These are phyloP conservation scores for Blastobotrys serpentis DNA, from an alignment of 1,139 yeast genomes.

Conservation along the genomic window DNA sequence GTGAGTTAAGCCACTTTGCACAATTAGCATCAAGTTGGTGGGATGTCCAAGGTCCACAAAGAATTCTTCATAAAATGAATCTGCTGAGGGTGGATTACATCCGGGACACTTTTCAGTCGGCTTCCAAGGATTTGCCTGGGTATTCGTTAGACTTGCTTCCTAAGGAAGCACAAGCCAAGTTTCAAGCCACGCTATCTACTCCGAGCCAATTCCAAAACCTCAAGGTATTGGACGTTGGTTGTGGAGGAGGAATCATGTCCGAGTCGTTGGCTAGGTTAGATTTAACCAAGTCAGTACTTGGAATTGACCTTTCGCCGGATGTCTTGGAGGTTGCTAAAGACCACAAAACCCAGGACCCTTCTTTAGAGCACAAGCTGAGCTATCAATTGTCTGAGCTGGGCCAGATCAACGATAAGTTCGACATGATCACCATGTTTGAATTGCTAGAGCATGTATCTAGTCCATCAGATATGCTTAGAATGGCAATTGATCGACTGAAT, in stretches of 20 bases:
- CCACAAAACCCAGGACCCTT: constrained; percentile 69
- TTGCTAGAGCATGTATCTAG: constrained; percentile 90
- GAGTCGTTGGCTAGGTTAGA: constrained; percentile 79
- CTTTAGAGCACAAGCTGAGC: constrained; percentile 49
- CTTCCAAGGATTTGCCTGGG: constrained; percentile 55
- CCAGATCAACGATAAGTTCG: constrained; percentile 49
- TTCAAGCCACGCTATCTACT: constrained; percentile 47
- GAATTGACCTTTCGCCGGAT: constrained; percentile 81
- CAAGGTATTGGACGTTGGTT: constrained; percentile 81
- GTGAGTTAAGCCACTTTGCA: constrained; percentile 78
- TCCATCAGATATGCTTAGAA: constrained; percentile 69
- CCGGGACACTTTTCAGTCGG: constrained; percentile 52
- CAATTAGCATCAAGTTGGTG: constrained; percentile 91
- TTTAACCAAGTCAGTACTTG: constrained; percentile 58
- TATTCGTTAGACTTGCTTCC: constrained; percentile 71
- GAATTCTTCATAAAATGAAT: constrained; percentile 94
- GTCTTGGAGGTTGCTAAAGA: constrained; percentile 75
- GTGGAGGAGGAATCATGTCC: constrained; percentile 93
- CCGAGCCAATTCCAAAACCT: constrained; percentile 42
- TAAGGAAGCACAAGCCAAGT: constrained; percentile 47
- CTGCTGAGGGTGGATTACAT: constrained; percentile 84
- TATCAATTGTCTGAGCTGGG: constrained; percentile 67
- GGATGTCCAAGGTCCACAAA: constrained; percentile 91
- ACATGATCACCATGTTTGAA: constrained; percentile 88
- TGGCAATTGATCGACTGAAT: constrained; percentile 64